phyloP scores from a whole-genome alignment of 768 basidiomycete species.

The Termitomyces sp. region DNA sequence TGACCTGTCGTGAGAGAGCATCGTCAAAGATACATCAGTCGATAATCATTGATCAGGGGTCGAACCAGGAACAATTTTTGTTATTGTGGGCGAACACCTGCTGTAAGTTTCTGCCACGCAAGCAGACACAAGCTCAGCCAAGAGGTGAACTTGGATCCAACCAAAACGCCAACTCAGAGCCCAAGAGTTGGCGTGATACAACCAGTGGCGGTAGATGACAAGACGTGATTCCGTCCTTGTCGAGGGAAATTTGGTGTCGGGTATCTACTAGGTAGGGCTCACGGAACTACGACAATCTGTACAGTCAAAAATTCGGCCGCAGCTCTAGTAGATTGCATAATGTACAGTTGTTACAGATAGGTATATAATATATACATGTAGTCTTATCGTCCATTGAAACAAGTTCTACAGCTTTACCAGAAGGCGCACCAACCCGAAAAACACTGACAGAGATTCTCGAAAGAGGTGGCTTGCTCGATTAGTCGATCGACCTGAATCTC shows the following conservation, averaged over 20 bases:
- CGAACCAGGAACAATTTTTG: not conserved
- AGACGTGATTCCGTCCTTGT: not conserved
- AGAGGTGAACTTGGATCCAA: not conserved
- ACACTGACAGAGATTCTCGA: constrained; percentile 95
- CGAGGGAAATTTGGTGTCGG: not conserved
- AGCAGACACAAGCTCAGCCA: not conserved
- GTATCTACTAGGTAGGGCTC: too few species aligned
- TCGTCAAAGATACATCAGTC: not conserved
- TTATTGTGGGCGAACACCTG: too few species aligned
- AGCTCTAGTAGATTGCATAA: constrained; percentile 1
- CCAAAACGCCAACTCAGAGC: not conserved
- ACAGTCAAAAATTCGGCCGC: too few species aligned
- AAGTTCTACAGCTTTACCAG: constrained; percentile 39
- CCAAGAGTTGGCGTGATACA: not conserved
- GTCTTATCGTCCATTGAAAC: constrained; percentile 2
- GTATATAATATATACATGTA: constrained; percentile 12
- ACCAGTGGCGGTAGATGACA: not conserved
- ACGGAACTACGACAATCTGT: too few species aligned
- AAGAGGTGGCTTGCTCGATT: constrained; percentile 86
- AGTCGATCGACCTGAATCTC: constrained; percentile 85
- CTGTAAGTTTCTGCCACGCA: too few species aligned
- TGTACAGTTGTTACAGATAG: constrained; percentile 7
- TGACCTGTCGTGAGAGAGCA: not conserved
- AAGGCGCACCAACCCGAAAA: constrained; percentile 95
- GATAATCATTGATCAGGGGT: not conserved